Conservation (phyloP, 352 stramenopile genomes). For the Pythium myriotylum region DNA sequence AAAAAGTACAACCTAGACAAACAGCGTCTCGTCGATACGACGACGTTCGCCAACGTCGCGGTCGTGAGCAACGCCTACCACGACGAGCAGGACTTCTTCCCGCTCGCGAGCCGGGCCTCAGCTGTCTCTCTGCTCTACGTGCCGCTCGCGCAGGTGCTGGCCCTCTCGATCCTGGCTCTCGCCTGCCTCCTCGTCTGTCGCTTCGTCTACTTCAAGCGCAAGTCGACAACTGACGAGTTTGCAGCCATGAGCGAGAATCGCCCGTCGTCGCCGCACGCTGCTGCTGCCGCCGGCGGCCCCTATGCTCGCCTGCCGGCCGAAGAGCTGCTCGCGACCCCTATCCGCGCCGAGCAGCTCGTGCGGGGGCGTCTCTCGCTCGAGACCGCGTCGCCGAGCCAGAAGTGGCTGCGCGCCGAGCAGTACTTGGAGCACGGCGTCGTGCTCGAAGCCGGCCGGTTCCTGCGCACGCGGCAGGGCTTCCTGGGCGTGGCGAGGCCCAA, state of each 20-base stretch:
- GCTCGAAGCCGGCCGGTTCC: constrained; percentile 26
- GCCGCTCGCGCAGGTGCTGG: constrained; percentile 15
- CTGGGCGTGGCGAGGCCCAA: constrained; percentile 46
- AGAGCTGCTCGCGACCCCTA: constrained; percentile 30
- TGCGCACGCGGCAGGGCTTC: constrained; percentile 51
- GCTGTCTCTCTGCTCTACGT: constrained; percentile 20
- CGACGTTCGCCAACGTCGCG: constrained; percentile 7
- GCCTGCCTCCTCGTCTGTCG: background rate
- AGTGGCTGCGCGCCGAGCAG: constrained; percentile 21
- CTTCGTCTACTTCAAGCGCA: constrained; percentile 12
- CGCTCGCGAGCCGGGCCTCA: constrained; percentile 19
- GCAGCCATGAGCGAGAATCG: constrained; percentile 5
- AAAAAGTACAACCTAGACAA: constrained; percentile 26
- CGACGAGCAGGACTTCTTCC: constrained; percentile 26
- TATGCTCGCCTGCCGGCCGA: constrained; percentile 30
- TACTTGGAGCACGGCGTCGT: constrained; percentile 32
- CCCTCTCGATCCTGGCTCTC: constrained; percentile 10
- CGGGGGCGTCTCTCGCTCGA: constrained; percentile 30
- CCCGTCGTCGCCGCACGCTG: background rate
- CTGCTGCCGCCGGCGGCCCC: background rate
- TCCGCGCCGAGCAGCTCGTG: constrained; percentile 38
- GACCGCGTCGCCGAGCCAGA: constrained; percentile 21
- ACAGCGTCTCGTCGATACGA: constrained; percentile 23
- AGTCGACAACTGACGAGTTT: background rate
- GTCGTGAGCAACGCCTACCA: constrained; percentile 29